Evolutionary conservation across 2,329 filamentous ascomycete species (phyloP).

Genomic region (Tolypocladium ovalisporum): DNA sequence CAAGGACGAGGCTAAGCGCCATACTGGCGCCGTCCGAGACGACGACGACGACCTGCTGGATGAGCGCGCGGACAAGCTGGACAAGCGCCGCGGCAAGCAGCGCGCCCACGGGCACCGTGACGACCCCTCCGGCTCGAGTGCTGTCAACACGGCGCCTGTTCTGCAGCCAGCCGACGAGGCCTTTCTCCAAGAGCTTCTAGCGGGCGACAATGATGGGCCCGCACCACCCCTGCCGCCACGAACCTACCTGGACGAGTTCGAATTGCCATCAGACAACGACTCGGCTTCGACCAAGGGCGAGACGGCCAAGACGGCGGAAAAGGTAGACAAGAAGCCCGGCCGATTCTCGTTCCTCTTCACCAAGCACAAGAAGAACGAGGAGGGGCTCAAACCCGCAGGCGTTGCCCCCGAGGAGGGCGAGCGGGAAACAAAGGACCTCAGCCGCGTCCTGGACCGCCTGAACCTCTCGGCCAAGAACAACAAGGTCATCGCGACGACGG

Average conservation of each 20-base stretch:
- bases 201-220: slow-evolving; percentile 26
- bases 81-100: slow-evolving; percentile 4
- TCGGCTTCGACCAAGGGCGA: slow-evolving; percentile 14
- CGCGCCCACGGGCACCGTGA: slow-evolving; percentile 3
- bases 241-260: slow-evolving; percentile 37
- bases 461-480: slow-evolving; percentile 79
- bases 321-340: slow-evolving; percentile 22
- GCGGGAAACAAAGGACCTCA: slow-evolving; percentile 59
- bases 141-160: slow-evolving; percentile 26
- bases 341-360: slow-evolving; percentile 24
- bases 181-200: slow-evolving; percentile 46
- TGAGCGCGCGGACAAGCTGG: not conserved
- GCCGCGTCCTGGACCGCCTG: slow-evolving; percentile 68
- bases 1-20: slow-evolving; percentile 5
- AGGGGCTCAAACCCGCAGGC: slow-evolving; percentile 20
- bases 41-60: slow-evolving; percentile 2
- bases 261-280: slow-evolving; percentile 28
- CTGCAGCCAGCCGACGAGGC: slow-evolving; percentile 45
- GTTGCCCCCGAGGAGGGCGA: slow-evolving; percentile 30
- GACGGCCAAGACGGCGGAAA: slow-evolving; percentile 12
- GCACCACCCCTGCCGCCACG: slow-evolving; percentile 46
- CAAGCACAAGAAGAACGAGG: slow-evolving; percentile 28
- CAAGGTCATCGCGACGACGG: slow-evolving; percentile 71
- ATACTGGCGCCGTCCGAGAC: slow-evolving; percentile 5
- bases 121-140: slow-evolving; percentile 2